Percentiles rank a stretch among this genome's conserved stretches.
These are phyloP conservation scores for Trichocladium uniseriatum DNA, from an alignment of 495 filamentous ascomycete species.

Conservation along the genomic window DNA sequence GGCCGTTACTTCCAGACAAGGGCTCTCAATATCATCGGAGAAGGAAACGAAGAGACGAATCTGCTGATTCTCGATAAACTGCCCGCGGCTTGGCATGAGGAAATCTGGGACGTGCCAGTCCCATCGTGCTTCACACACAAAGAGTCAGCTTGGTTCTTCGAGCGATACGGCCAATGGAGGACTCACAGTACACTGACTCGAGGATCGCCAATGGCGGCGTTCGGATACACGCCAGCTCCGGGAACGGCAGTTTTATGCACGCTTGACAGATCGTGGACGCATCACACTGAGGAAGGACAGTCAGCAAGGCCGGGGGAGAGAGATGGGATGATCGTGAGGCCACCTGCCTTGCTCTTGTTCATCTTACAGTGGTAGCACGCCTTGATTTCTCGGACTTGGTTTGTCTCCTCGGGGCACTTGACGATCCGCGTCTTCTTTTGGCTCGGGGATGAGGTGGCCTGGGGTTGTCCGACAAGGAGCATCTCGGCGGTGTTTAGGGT, in stretches of 20 bases:
- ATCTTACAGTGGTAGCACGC: slow-evolving; percentile 18
- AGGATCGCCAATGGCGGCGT: background rate
- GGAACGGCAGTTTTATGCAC: background rate
- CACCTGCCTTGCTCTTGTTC: slow-evolving; percentile 7
- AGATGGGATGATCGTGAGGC: background rate
- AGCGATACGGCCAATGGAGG: background rate
- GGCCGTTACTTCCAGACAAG: background rate
- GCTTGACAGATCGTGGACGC: background rate
- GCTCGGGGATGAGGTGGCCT: background rate
- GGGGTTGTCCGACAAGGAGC: background rate
- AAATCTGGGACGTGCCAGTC: background rate
- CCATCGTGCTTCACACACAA: slow-evolving; percentile 10
- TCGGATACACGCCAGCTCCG: slow-evolving; percentile 4
- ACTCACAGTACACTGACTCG: background rate
- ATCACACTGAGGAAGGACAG: slow-evolving; percentile 1
- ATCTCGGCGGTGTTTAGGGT: background rate
- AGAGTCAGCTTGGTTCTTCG: background rate
- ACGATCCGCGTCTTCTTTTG: slow-evolving; percentile 12
- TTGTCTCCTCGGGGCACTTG: slow-evolving; percentile 13
- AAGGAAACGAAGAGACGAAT: slow-evolving; percentile 4
- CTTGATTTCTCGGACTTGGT: slow-evolving; percentile 11
- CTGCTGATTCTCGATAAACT: background rate
- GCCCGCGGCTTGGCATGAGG: background rate
- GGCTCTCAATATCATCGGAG: slow-evolving; percentile 4
- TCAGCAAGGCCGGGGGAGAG: background rate